Percentiles rank a stretch among this genome's conserved stretches.
Conservation (phyloP, 257 asterid genomes). For the Mentha longifolia region DNA sequence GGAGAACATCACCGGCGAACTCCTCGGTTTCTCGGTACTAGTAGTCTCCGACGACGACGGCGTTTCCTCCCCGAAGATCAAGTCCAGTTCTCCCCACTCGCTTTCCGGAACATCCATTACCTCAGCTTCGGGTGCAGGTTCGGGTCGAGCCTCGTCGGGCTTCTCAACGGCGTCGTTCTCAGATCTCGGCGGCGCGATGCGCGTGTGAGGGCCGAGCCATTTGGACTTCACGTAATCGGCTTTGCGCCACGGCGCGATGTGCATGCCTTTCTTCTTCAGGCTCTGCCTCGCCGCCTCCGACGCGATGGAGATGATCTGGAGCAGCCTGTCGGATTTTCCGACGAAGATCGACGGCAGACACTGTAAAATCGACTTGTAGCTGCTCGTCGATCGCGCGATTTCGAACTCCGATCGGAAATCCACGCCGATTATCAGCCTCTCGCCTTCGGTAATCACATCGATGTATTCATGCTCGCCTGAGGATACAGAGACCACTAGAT, state of each 20-base stretch:
- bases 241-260: slow-evolving; percentile 95
- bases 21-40: slow-evolving; percentile 34
- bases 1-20: slow-evolving; percentile 38
- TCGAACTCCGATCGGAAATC: slow-evolving; percentile 95
- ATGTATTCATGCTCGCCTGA: slow-evolving; percentile 87
- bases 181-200: slow-evolving; percentile 33
- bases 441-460: slow-evolving; percentile 71
- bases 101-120: slow-evolving; percentile 38
- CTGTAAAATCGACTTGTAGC: slow-evolving; percentile 65
- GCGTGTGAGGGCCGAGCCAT: slow-evolving; percentile 77
- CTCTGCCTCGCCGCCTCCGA: slow-evolving; percentile 81
- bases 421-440: slow-evolving; percentile 72
- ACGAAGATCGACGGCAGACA: slow-evolving; percentile 75
- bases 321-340: slow-evolving; percentile 80
- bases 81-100: slow-evolving; percentile 55
- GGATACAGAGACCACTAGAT: not conserved
- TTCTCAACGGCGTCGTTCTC: slow-evolving; percentile 24
- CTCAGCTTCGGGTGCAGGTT: slow-evolving; percentile 12
- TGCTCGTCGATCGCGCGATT: slow-evolving; percentile 81
- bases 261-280: slow-evolving; percentile 94
- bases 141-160: slow-evolving; percentile 10
- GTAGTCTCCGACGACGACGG: slow-evolving; percentile 27
- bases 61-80: slow-evolving; percentile 57
- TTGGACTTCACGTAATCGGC: slow-evolving; percentile 74
- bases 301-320: slow-evolving; percentile 64